These are phyloP conservation scores for Lichtheimia corymbifera DNA, from an alignment of 371 early-diverging fungal species.

Conservation along the genomic window DNA sequence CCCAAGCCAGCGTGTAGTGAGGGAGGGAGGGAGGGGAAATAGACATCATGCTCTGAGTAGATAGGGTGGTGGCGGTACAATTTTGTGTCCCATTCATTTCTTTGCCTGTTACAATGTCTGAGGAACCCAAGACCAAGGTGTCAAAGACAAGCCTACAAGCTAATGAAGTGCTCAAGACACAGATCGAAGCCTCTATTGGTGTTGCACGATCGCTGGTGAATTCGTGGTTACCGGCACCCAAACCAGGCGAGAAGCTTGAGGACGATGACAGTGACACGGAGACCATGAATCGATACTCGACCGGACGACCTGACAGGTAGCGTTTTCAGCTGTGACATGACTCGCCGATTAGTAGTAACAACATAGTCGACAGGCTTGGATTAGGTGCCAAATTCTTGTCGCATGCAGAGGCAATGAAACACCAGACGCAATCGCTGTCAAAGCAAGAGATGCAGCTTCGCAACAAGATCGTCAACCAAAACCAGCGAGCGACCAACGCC, in stretches of 20 bases:
- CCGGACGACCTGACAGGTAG: constrained; percentile 53
- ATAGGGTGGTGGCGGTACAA: too few relatives aligned
- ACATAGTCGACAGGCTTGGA: constrained; percentile 41
- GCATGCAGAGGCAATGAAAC: constrained; percentile 58
- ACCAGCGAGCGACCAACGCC: constrained; percentile 26
- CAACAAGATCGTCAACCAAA: constrained; percentile 52
- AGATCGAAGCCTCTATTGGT: constrained; percentile 52
- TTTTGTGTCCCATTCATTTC: too few relatives aligned
- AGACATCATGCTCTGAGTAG: too few relatives aligned
- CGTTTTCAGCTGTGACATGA: not conserved
- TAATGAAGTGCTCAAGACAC: constrained; percentile 47
- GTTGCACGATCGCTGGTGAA: constrained; percentile 41
- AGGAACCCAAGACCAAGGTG: constrained; percentile 1
- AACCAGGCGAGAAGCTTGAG: constrained; percentile 35
- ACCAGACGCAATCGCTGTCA: constrained; percentile 27
- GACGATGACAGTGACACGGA: constrained; percentile 37
- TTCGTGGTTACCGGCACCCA: constrained; percentile 47
- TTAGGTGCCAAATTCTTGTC: constrained; percentile 62
- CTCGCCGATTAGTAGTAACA: not conserved
- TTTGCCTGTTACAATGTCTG: not conserved
- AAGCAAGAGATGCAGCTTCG: constrained; percentile 40
- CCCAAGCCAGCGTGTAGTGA: too few relatives aligned
- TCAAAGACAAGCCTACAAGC: constrained; percentile 24
- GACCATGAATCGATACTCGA: constrained; percentile 29
- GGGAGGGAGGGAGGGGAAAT: too few relatives aligned